A percentile compares a stretch with the other conserved stretches of the same genome.
These are phyloP conservation scores for Hondaea fermentalgiana DNA, from an alignment of 108 stramenopile genomes.

Conservation along the genomic window DNA sequence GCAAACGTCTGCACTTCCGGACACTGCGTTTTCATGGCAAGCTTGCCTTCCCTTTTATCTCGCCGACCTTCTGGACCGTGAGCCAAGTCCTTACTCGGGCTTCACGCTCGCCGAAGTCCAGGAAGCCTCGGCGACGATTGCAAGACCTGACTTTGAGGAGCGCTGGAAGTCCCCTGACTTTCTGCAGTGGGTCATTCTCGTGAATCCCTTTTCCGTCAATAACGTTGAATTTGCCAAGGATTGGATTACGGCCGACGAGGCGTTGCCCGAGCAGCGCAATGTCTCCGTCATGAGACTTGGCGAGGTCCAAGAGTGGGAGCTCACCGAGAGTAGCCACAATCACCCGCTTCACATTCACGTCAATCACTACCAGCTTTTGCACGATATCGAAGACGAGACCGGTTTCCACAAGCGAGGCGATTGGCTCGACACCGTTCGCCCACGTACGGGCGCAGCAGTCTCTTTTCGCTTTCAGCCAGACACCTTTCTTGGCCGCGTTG, in stretches of 20 bases:
- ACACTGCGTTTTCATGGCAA: not conserved
- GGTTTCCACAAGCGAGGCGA: not conserved
- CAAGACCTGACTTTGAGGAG: not conserved
- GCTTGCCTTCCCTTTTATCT: not conserved
- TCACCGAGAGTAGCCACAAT: not conserved
- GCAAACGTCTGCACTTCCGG: not conserved
- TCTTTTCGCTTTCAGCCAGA: not conserved
- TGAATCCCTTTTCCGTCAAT: not conserved
- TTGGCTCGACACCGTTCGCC: conserved; percentile 2
- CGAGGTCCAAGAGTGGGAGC: not conserved
- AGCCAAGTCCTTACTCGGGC: not conserved
- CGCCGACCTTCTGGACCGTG: not conserved
- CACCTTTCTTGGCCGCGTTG: not conserved
- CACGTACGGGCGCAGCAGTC: not conserved
- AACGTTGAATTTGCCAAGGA: not conserved
- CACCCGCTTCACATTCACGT: not conserved
- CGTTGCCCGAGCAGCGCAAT: not conserved
- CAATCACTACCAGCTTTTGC: not conserved
- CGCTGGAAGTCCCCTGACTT: not conserved
- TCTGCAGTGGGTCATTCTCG: not conserved
- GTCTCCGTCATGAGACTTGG: not conserved
- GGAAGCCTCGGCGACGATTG: not conserved
- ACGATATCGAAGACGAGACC: not conserved
- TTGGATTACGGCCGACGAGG: not conserved
- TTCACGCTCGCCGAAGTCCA: not conserved